Evolutionary conservation across 1,284 basidiomycete genomes (phyloP).

Genomic region (Trichosporon sp.): DNA sequence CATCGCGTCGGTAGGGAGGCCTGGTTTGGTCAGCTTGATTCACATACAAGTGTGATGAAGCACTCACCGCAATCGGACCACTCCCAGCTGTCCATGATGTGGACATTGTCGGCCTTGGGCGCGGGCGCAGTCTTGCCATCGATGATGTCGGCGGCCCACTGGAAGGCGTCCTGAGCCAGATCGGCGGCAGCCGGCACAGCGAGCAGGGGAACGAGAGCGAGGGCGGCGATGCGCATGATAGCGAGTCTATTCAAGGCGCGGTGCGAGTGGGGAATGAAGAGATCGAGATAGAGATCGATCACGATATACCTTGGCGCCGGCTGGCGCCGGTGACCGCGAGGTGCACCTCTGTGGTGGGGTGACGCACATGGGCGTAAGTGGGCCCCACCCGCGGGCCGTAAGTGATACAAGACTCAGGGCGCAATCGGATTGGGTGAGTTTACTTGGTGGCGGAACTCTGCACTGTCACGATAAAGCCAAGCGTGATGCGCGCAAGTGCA

Average conservation of each 20-base stretch:
- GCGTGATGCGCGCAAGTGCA: background rate
- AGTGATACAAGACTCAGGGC: background rate
- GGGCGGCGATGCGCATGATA: slow-evolving; percentile 27
- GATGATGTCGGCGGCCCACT: slow-evolving; percentile 30
- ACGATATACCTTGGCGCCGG: background rate
- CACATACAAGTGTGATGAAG: background rate
- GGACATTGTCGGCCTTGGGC: slow-evolving; percentile 26
- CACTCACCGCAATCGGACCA: slow-evolving; percentile 47
- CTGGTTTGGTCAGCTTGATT: slow-evolving; percentile 19
- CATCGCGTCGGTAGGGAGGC: slow-evolving; percentile 44
- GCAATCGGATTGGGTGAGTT: background rate
- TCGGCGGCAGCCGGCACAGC: slow-evolving; percentile 23
- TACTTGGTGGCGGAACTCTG: background rate
- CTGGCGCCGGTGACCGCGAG: no score
- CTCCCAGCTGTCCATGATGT: slow-evolving; percentile 42
- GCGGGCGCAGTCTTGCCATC: slow-evolving; percentile 8
- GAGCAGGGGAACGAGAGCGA: slow-evolving; percentile 24
- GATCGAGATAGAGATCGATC: background rate
- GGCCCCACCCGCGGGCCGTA: background rate
- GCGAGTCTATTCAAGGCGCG: background rate
- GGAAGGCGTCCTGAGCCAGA: slow-evolving; percentile 26
- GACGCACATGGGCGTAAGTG: background rate
- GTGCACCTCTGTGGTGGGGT: no score
- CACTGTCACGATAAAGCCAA: background rate
- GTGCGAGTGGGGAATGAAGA: background rate